Base-by-base conservation (phyloP, 2,329 filamentous ascomycete species). In the Hypoxylon sp. region DNA sequence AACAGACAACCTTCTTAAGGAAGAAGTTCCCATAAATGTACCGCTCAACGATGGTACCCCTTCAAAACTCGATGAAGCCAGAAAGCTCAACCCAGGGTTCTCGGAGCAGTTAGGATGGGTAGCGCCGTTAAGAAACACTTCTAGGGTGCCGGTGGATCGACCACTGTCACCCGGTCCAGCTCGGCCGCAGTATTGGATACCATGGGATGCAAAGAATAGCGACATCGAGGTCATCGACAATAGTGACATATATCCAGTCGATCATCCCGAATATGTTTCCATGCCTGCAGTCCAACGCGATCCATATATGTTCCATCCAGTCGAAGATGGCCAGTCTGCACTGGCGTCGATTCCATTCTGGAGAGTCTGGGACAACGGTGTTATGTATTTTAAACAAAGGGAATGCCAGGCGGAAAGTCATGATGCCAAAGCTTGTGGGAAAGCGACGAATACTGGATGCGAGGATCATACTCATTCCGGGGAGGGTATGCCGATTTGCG, bases 381-480 rank as follows among this genome's bases (percentile, higher is more conserved):
- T 39, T 2, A 59, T 54, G 55, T 56, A 35, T 29, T 8, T 2
- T 1, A 19, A 22, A 3, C 8, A 17, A 10, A 53, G 5, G 24
- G 0, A 2, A 14, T 63, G 65, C 17, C 14, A 22, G 10, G 46
- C 24, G 6, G 46, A 57, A n/a, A 51, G n/a, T 11, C 13, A 5
- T 4, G 0, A 1, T 0, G 10, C 3, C 10, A 33, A 37, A 1
- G n/a, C 2, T 2, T 67, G 68, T 17, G 17, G 14, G 0, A 48
- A 29, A 2, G 9, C 2, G 3, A 66, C 65, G 1, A 2, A 0
- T 1, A 3, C 11, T 2, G 62, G 54, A 5, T 71, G 68, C 47
- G 68, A 71, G 46, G 68, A 71, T 39, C 58, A 51, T 0, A n/a
- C 17, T 0, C 65, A 68, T 14, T 26, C 5, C 33, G 47, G 33